Base-by-base conservation (phyloP, 352 stramenopile genomes). In the Globisporangium nagaii region DNA sequence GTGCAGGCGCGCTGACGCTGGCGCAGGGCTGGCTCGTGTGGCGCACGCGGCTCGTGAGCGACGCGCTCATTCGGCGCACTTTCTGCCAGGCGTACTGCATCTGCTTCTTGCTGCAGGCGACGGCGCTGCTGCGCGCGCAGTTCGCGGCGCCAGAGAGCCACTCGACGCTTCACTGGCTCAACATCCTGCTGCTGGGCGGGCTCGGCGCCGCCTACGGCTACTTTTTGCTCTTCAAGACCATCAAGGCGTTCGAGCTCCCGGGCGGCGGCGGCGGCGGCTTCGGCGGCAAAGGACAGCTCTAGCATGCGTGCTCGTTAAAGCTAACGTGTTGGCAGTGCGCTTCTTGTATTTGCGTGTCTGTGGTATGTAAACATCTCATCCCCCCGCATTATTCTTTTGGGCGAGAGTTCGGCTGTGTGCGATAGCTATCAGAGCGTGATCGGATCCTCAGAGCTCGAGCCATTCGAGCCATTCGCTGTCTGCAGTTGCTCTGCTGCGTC, bases 1-100 rank as follows among this genome's bases (percentile, higher is more conserved):
- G 3, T 40, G 11, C 40, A 93, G 82, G 81, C 17, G 79, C 82
- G 17, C 57, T 94, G 44, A 94, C 84, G 39, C 66, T 92, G 50
- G 84, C 81, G 31, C 84, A 94, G 55, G 82, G 79, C 8, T 94
- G 80, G 79, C 82, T 94, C 60, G 84, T 94, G 44, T 92, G 82
- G 81, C 82, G 83, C 48, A 92, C 84, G 39, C 79, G 84, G 6
- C 80, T 91, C 56, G 84, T 94, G 61, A 90, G 82, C 58, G 84
- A 92, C 56, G 81, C 79, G 52, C 70, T 94, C 37, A 72, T 94
- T 53, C 81, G 84, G 27, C 83, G 83, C 47, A 94, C 84, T 44
- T 94, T 94, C 65, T 94, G 84, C 57, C 84, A 94, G 63, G 84
- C 81, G 20, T 94, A 94, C 62, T 91, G 79, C 68, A 86, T 90